Evolutionary conservation across 169 alveolate genomes (phyloP).

Genomic region (Blepharisma undulans): DNA sequence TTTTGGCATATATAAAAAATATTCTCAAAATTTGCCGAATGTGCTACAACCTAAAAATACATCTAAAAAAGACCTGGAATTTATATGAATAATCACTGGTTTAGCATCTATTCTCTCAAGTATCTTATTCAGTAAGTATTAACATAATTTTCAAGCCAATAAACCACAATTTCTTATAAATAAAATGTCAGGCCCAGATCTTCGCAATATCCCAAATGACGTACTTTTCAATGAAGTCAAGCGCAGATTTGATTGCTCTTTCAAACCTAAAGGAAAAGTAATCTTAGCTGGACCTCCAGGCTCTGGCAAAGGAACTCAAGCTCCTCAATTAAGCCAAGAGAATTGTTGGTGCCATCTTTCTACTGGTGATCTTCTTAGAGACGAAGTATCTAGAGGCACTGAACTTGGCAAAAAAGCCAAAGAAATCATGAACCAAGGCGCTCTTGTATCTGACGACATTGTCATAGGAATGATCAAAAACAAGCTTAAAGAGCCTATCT

Average conservation of each 20-base stretch:
- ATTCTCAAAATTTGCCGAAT: not conserved
- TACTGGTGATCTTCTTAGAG: constrained; percentile 93
- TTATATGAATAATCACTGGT: not conserved
- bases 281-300: constrained; percentile 87
- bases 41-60: no score
- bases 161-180: not conserved
- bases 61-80: not conserved
- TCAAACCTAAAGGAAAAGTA: constrained; percentile 55
- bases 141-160: not conserved
- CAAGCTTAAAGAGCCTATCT: constrained; percentile 85
- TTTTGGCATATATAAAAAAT: no score
- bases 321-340: constrained; percentile 74
- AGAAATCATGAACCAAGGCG: constrained; percentile 90
- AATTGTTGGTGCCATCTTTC: constrained; percentile 84
- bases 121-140: not conserved
- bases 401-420: constrained; percentile 90
- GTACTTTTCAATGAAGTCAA: constrained; percentile 65
- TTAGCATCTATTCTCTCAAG: not conserved
- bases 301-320: constrained; percentile 90
- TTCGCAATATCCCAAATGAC: constrained; percentile 56
- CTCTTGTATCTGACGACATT: constrained; percentile 90
- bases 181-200: constrained; percentile 36
- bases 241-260: constrained; percentile 63
- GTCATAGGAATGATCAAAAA: constrained; percentile 88
- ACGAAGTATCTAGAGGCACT: constrained; percentile 89